Evolutionary conservation across 139 green algal species (phyloP).

Genomic region (Closterium sp.): DNA sequence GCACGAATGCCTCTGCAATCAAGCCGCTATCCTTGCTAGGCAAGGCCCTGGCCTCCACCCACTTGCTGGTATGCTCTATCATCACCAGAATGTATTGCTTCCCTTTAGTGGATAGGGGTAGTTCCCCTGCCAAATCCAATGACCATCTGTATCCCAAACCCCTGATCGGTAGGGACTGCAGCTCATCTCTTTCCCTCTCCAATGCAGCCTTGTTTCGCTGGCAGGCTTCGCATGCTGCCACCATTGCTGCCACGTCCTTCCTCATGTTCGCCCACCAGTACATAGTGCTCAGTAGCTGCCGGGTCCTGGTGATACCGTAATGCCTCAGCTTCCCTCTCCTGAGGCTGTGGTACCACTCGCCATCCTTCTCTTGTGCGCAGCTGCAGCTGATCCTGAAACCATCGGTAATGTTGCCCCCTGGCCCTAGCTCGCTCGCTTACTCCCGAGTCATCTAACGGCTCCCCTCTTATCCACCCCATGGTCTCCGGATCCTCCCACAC

Average conservation of each 20-base stretch:
- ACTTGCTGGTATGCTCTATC: slow-evolving; percentile 50
- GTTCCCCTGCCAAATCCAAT: no score
- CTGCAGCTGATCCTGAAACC: not conserved
- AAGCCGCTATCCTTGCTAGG: slow-evolving; percentile 1
- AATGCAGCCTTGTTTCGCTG: no score
- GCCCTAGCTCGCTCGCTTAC: not conserved
- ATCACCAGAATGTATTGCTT: no score
- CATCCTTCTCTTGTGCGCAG: no score
- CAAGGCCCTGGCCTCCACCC: slow-evolving; percentile 22
- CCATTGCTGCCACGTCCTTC: not conserved
- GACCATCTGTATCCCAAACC: no score
- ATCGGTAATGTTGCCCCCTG: not conserved
- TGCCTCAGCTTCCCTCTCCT: not conserved
- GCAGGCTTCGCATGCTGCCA: no score
- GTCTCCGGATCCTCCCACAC: no score
- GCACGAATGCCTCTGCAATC: slow-evolving; percentile 6
- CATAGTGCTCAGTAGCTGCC: no score
- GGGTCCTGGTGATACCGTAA: not conserved
- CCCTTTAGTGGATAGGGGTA: no score
- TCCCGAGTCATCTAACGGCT: not conserved
- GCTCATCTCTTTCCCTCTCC: no score
- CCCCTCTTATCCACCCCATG: no score
- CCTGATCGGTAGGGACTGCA: not conserved
- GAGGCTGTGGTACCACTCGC: not conserved
- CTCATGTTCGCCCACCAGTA: not conserved